A percentile compares a stretch with the other conserved stretches of the same genome.
These are phyloP conservation scores for Dunaliella primolecta DNA, from an alignment of 139 green algal species.

Conservation along the genomic window DNA sequence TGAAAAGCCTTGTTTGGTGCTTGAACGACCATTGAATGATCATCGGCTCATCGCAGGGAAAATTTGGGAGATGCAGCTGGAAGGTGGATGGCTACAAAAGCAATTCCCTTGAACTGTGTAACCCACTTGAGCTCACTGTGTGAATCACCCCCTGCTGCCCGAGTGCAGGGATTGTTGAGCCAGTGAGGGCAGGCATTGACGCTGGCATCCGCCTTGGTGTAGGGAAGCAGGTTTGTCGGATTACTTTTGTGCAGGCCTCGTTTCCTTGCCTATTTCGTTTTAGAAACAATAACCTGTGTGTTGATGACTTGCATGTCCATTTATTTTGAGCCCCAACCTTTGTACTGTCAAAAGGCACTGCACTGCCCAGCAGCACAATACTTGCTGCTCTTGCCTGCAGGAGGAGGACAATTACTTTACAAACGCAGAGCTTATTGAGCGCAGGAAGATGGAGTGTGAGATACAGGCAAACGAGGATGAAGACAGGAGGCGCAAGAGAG, in stretches of 20 bases:
- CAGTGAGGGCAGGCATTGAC: slow-evolving; percentile 60
- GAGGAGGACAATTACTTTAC: slow-evolving; percentile 78
- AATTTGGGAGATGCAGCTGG: too few relatives aligned
- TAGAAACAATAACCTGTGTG: too few relatives aligned
- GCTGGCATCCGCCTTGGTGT: slow-evolving; percentile 69
- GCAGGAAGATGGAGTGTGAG: slow-evolving; percentile 75
- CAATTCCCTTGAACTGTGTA: too few relatives aligned
- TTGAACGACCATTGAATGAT: too few relatives aligned
- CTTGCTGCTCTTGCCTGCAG: not conserved
- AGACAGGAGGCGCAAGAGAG: slow-evolving; percentile 48
- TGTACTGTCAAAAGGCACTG: not conserved
- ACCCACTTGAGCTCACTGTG: too few relatives aligned
- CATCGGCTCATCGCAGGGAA: too few relatives aligned
- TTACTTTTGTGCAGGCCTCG: too few relatives aligned
- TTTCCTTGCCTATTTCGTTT: too few relatives aligned
- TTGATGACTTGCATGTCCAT: not conserved
- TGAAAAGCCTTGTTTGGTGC: too few relatives aligned
- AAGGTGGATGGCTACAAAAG: too few relatives aligned
- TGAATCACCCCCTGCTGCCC: too few relatives aligned
- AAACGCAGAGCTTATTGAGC: slow-evolving; percentile 60
- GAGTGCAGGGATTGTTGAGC: slow-evolving; percentile 72
- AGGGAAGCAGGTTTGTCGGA: slow-evolving; percentile 60
- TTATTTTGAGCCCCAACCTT: not conserved
- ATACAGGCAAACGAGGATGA: slow-evolving; percentile 80
- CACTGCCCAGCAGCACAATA: too few relatives aligned